phyloP scores from a whole-genome alignment of 108 stramenopile species.

The Nitzschia palea region DNA sequence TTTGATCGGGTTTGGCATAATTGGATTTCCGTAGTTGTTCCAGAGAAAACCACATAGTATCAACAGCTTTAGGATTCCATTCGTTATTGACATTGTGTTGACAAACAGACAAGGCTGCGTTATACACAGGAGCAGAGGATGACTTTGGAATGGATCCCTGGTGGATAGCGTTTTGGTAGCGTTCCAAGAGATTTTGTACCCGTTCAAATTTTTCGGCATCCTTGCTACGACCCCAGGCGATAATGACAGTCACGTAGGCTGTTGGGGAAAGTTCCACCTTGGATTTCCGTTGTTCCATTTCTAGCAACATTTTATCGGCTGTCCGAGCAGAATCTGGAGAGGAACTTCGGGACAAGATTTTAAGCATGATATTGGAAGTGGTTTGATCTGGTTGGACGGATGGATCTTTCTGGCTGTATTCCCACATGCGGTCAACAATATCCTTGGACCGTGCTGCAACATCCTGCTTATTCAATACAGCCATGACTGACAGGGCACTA shows the following conservation, averaged over 20 bases:
- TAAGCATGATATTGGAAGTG: conserved; percentile 33
- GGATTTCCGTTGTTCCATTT: conserved; percentile 16
- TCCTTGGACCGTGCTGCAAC: conserved; percentile 16
- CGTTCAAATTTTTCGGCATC: conserved; percentile 19
- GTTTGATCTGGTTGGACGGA: conserved; percentile 17
- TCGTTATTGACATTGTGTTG: conserved; percentile 27
- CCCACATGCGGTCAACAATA: conserved; percentile 23
- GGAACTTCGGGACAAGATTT: conserved; percentile 37
- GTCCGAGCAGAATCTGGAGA: conserved; percentile 12
- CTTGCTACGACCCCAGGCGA: conserved; percentile 39
- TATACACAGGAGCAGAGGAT: conserved; percentile 18
- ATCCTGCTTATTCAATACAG: conserved; percentile 33
- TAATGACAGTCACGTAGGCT: conserved; percentile 27
- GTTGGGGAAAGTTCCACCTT: conserved; percentile 9
- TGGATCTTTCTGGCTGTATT: conserved; percentile 25
- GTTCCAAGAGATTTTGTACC: conserved; percentile 15
- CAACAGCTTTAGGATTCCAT: background rate
- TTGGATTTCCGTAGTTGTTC: conserved; percentile 5
- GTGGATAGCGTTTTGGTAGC: conserved; percentile 3
- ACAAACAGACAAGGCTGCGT: conserved; percentile 39
- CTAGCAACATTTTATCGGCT: conserved; percentile 24
- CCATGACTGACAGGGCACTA: conserved; percentile 28
- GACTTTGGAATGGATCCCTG: background rate
- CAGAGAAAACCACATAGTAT: conserved; percentile 5
- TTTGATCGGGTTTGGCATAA: conserved; percentile 18